Conservation (phyloP, 1,284 basidiomycete species). For the Trametes versicolor region DNA sequence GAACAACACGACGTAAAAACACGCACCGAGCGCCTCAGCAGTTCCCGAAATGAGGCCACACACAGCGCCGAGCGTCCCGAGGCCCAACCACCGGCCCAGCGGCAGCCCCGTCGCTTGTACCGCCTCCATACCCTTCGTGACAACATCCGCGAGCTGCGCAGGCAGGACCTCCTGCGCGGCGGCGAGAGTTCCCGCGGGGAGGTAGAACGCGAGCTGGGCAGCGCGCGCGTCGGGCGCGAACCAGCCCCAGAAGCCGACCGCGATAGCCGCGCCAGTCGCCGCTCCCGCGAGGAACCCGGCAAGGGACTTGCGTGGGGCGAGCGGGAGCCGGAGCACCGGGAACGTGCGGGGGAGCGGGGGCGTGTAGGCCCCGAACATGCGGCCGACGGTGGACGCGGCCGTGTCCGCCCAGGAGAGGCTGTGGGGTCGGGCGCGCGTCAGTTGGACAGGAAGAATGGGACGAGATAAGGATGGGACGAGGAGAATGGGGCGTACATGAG, state of each 20-base stretch:
- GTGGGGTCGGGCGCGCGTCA: conserved; percentile 22
- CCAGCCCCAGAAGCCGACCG: conserved; percentile 83
- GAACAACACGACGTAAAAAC: background rate
- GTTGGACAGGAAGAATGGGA: background rate
- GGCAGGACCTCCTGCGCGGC: conserved; percentile 22
- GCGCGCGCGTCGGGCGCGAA: conserved; percentile 55
- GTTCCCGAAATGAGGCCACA: conserved; percentile 85
- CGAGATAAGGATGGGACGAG: conserved; percentile 1
- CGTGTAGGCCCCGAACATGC: conserved; percentile 84
- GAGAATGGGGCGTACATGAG: conserved; percentile 72
- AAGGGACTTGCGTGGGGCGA: conserved; percentile 86
- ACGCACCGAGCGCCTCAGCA: conserved; percentile 84
- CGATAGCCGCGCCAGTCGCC: conserved; percentile 79
- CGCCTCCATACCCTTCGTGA: conserved; percentile 25
- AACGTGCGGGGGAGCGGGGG: conserved; percentile 73
- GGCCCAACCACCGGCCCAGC: conserved; percentile 58
- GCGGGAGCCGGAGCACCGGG: conserved; percentile 78
- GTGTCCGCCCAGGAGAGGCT: conserved; percentile 99
- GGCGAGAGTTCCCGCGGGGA: conserved; percentile 30
- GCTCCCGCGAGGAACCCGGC: conserved; percentile 92
- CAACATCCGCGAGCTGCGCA: conserved; percentile 3
- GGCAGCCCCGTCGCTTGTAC: conserved; percentile 20
- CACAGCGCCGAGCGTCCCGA: conserved; percentile 67
- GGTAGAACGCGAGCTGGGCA: conserved; percentile 46
- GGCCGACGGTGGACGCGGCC: conserved; percentile 92